These are phyloP conservation scores for Globisporangium abappressorium DNA, from an alignment of 352 stramenopile genomes.

Conservation along the genomic window DNA sequence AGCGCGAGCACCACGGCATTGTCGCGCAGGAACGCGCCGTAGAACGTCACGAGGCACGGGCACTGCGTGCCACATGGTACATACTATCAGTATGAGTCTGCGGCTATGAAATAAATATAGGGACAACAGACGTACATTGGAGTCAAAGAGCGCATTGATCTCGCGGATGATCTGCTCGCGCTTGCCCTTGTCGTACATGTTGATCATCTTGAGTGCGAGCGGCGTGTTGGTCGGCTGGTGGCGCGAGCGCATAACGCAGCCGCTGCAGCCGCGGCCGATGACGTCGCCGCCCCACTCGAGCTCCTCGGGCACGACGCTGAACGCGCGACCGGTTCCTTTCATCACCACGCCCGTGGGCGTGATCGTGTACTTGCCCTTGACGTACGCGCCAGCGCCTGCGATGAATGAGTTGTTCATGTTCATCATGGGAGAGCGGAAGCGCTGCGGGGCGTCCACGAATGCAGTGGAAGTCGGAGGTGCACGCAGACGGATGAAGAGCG, in stretches of 20 bases:
- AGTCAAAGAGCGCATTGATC: conserved; percentile 86
- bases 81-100: not conserved
- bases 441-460: not conserved
- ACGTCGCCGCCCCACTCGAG: conserved; percentile 72
- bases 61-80: conserved; percentile 25
- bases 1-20: conserved; percentile 88
- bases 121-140: conserved; percentile 33
- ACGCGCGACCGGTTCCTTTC: conserved; percentile 76
- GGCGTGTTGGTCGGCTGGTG: conserved; percentile 73
- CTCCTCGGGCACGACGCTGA: conserved; percentile 74
- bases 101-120: not conserved
- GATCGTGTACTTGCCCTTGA: conserved; percentile 82
- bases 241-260: conserved; percentile 60
- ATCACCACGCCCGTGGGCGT: conserved; percentile 74
- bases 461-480: conserved; percentile 7
- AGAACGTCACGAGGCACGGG: conserved; percentile 87
- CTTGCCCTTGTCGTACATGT: conserved; percentile 86
- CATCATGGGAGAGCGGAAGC: conserved; percentile 7
- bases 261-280: conserved; percentile 73
- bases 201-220: conserved; percentile 87
- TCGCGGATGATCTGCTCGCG: conserved; percentile 87
- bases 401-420: conserved; percentile 81
- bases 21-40: conserved; percentile 88
- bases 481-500: not conserved
- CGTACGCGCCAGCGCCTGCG: conserved; percentile 62